phyloP scores from a whole-genome alignment of 371 early-diverging fungal genomes.

The Chytridium lagenaria region DNA sequence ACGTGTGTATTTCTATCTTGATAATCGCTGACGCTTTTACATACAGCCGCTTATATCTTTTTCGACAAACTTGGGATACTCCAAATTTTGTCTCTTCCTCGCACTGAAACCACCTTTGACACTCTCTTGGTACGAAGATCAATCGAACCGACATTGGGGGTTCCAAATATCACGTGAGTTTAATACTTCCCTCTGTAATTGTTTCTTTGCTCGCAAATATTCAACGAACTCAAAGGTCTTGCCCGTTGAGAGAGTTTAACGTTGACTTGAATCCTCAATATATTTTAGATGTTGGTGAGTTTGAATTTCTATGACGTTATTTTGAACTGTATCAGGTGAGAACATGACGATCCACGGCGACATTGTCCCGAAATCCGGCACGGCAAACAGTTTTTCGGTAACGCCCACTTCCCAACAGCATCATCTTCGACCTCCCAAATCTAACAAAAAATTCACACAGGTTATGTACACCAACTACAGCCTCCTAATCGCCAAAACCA shows the following conservation, averaged over 20 bases:
- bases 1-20: not conserved
- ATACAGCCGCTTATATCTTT: too few species aligned
- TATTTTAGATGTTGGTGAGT: not conserved
- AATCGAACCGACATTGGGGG: too few species aligned
- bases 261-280: not conserved
- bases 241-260: not conserved
- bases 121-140: too few species aligned
- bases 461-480: not conserved
- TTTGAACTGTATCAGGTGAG: not conserved
- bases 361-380: not conserved
- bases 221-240: not conserved
- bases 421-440: not conserved
- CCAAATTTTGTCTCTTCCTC: too few species aligned
- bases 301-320: not conserved
- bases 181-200: not conserved
- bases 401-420: too few species aligned
- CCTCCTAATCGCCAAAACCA: not conserved
- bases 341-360: not conserved
- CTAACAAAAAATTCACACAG: not conserved
- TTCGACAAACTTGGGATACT: too few species aligned
- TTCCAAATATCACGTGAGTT: not conserved
- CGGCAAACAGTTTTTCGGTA: not conserved
- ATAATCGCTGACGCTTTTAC: not conserved
- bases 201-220: not conserved
- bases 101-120: too few species aligned